phyloP scores from a whole-genome alignment of 108 stramenopile species.

The Nitzschia palea region DNA sequence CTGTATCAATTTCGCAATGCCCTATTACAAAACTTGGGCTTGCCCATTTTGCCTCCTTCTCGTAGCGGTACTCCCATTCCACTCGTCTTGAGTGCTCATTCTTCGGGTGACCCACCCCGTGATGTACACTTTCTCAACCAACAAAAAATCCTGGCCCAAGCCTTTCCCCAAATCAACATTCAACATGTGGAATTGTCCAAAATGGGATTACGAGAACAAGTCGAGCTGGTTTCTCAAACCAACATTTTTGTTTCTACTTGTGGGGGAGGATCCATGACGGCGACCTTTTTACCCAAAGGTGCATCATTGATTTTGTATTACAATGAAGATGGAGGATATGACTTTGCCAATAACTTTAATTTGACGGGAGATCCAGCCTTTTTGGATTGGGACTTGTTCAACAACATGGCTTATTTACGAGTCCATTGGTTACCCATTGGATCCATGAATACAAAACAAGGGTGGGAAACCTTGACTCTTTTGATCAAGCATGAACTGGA shows the following conservation, averaged over 20 bases:
- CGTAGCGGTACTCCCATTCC: slow-evolving; percentile 2
- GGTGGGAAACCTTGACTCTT: slow-evolving; percentile 14
- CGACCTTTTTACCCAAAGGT: slow-evolving; percentile 43
- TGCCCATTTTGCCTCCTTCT: slow-evolving; percentile 2
- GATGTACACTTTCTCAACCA: slow-evolving; percentile 35
- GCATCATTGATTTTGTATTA: slow-evolving; percentile 39
- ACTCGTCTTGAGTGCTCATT: slow-evolving; percentile 43
- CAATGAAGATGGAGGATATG: slow-evolving; percentile 21
- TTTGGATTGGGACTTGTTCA: slow-evolving; percentile 51
- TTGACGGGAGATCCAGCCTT: slow-evolving; percentile 34
- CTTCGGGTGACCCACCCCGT: slow-evolving; percentile 36
- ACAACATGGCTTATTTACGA: slow-evolving; percentile 37
- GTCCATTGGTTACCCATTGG: slow-evolving; percentile 48
- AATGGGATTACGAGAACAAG: slow-evolving; percentile 37
- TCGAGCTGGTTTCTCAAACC: slow-evolving; percentile 30
- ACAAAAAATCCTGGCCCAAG: slow-evolving; percentile 9
- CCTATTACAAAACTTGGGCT: slow-evolving; percentile 40
- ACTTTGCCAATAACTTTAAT: slow-evolving; percentile 17
- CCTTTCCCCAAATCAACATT: slow-evolving; percentile 30
- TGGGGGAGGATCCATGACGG: slow-evolving; percentile 46
- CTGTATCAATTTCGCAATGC: slow-evolving; percentile 46
- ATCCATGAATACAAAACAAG: slow-evolving; percentile 31
- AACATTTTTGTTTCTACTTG: slow-evolving; percentile 31
- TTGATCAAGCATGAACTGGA: slow-evolving; percentile 35
- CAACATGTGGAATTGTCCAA: slow-evolving; percentile 23